Conservation (phyloP, 1,284 basidiomycete genomes). For the Lignosus rhinocerotis region DNA sequence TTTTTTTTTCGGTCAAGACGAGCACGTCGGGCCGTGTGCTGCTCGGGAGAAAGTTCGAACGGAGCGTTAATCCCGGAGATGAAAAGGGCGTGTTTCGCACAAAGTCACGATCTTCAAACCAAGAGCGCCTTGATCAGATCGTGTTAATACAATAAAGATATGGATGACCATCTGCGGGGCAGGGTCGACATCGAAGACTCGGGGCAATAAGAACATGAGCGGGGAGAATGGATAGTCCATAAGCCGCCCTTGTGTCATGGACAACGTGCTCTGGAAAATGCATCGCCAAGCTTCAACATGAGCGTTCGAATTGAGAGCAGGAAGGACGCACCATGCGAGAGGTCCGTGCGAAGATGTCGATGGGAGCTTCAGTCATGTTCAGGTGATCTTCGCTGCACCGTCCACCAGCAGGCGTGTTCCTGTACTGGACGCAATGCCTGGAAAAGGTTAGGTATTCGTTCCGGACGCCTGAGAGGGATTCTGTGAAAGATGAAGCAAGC, state of each 20-base stretch:
- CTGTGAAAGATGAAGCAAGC: not conserved
- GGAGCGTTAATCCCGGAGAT: slow-evolving; percentile 21
- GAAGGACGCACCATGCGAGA: slow-evolving; percentile 9
- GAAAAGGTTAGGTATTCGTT: not conserved
- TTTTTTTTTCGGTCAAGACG: not conserved
- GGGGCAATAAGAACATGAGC: not conserved
- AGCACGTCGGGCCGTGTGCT: slow-evolving; percentile 15
- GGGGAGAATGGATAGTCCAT: not conserved
- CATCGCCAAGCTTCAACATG: slow-evolving; percentile 2
- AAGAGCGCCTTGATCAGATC: slow-evolving; percentile 8
- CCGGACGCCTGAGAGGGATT: slow-evolving; percentile 3
- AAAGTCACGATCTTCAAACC: slow-evolving; percentile 8
- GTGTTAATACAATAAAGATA: slow-evolving; percentile 5
- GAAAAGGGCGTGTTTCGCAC: slow-evolving; percentile 18
- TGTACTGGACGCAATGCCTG: not conserved
- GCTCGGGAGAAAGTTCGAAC: slow-evolving; percentile 12
- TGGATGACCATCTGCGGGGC: not conserved
- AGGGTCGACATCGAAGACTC: not conserved
- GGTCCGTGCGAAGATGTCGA: slow-evolving; percentile 10
- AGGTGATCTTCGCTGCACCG: slow-evolving; percentile 14
- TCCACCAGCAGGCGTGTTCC: not conserved
- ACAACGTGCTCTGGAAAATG: not conserved
- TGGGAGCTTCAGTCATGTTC: slow-evolving; percentile 7
- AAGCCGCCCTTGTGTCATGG: not conserved
- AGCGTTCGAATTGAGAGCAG: not conserved